Base-by-base conservation (phyloP, 805 yeast genomes). In the Candida yuanshanica region DNA sequence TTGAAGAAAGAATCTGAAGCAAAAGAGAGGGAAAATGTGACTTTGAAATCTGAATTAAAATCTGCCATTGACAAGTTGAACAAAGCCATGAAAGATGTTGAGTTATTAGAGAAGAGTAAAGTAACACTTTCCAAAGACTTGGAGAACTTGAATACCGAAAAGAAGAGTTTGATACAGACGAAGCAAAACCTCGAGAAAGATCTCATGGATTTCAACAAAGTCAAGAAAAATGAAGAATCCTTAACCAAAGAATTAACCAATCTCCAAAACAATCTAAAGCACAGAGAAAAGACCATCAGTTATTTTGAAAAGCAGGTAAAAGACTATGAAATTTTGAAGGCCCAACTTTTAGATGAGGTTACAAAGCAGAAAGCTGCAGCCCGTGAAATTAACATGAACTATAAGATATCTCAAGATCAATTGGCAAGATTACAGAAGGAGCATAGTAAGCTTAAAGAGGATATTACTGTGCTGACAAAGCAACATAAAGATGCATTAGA, bases 271-370 rank as follows among this genome's bases (percentile, higher is more conserved):
- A 51, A 50, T 10, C 23, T 65, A 7, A 23, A 27, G 2, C 67
- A 63, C 38, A 60, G 64, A 45, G 71, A 66, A 24, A 66, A 66
- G 41, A 64, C 68, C 1, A 59, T 66, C 11, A 48, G 42, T 4
- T 65, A 65, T 44, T 49, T 68, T 32, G 72, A 66, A 41, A 64
- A 67, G 36, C 70, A 67, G 46, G 62, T 68, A 5, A 66, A 64
- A 44, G 70, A 65, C 14, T 64, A 59, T 45, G 58, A 47, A 52
- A 50, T 32, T 40, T 43, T 45, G 45, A 62, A 59, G 35, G 42
- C 50, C 13, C 53, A 50, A 34, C 26, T 53, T 9, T 35, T 48
- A 20, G 57, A 53, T 18, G 59, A 56, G 22, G 36, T 49, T 35
- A 50, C 49, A 29, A 53, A 49, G 37, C 37, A 45, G 22, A 58